Conservation (phyloP, 2,329 filamentous ascomycete species). For the Calycina marina region DNA sequence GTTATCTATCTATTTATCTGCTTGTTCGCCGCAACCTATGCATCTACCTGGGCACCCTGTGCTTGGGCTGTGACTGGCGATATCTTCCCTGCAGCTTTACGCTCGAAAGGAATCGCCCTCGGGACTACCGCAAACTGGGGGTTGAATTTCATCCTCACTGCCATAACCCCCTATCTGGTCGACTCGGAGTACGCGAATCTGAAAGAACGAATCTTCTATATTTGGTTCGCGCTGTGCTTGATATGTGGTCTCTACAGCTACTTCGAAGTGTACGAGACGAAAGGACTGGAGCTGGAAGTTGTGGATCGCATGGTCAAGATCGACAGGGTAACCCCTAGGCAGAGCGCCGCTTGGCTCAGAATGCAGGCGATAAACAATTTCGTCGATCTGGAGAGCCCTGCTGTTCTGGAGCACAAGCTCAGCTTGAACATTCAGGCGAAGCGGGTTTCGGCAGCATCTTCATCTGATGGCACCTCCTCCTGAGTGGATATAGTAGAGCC, state of each 20-base stretch:
- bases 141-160: neutral
- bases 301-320: conserved; percentile 44
- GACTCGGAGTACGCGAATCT: conserved; percentile 20
- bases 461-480: too few species aligned
- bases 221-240: conserved; percentile 44
- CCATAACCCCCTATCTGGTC: neutral
- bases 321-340: neutral
- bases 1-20: neutral
- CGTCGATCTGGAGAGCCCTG: too few species aligned
- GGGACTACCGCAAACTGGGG: neutral
- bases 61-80: neutral
- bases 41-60: neutral
- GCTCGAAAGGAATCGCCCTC: neutral
- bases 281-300: conserved; percentile 56
- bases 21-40: neutral
- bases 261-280: conserved; percentile 49
- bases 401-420: too few species aligned
- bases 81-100: neutral
- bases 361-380: too few species aligned
- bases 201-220: conserved; percentile 27
- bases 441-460: too few species aligned
- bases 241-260: conserved; percentile 37
- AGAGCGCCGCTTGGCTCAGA: neutral
- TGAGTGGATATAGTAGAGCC: too few species aligned
- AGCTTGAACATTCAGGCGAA: too few species aligned